phyloP scores from a whole-genome alignment of 352 stramenopile genomes.

The Globisporangium perplexum region DNA sequence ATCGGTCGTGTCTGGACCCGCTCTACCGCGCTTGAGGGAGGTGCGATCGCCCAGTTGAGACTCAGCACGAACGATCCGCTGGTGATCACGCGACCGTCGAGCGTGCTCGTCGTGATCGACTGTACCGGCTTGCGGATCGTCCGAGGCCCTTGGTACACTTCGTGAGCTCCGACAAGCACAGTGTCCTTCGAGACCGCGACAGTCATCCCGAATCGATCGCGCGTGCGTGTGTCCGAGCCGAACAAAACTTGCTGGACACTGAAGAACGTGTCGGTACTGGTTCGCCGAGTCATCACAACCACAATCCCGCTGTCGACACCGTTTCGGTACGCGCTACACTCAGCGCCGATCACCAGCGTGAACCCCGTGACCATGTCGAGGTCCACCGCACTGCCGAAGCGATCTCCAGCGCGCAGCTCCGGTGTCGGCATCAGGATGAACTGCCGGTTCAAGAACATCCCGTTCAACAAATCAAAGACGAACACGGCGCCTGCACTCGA shows the following conservation, averaged over 20 bases:
- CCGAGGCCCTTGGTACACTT: constrained; percentile 35
- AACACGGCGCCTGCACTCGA: constrained; percentile 55
- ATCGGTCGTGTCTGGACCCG: constrained; percentile 43
- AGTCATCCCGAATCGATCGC: constrained; percentile 68
- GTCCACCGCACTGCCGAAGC: constrained; percentile 62
- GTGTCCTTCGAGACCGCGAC: constrained; percentile 68
- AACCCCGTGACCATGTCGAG: constrained; percentile 69
- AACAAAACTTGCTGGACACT: constrained; percentile 58
- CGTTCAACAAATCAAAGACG: constrained; percentile 60
- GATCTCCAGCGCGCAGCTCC: constrained; percentile 44
- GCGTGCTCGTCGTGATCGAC: constrained; percentile 38
- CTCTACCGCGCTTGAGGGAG: constrained; percentile 12
- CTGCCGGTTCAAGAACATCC: constrained; percentile 57
- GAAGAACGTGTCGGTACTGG: constrained; percentile 59
- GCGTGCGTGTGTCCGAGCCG: constrained; percentile 53
- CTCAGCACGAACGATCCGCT: constrained; percentile 52
- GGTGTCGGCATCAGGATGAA: constrained; percentile 43
- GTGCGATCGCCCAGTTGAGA: constrained; percentile 17
- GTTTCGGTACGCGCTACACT: constrained; percentile 30
- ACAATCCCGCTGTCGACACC: constrained; percentile 39
- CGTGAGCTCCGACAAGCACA: constrained; percentile 63
- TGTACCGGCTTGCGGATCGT: constrained; percentile 78
- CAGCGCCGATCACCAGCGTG: constrained; percentile 63
- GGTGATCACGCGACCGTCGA: constrained; percentile 11
- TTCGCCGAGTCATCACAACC: constrained; percentile 49